These are phyloP conservation scores for Noccaea caerulescens DNA, from an alignment of 345 rosid genomes.

Conservation along the genomic window DNA sequence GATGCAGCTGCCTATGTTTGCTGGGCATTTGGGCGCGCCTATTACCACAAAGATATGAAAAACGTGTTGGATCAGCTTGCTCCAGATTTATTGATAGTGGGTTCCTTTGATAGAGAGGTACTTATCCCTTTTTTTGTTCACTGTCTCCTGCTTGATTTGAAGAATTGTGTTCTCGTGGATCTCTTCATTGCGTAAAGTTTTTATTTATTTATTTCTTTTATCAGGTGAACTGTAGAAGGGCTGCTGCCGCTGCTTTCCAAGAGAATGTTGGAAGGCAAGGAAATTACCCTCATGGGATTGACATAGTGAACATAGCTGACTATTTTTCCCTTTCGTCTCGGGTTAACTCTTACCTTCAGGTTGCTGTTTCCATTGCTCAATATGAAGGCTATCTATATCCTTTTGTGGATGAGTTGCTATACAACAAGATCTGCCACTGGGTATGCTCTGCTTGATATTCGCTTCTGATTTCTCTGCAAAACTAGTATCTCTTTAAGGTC, in stretches of 20 bases:
- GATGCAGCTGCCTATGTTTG: slow-evolving; percentile 99
- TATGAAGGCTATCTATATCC: slow-evolving; percentile 85
- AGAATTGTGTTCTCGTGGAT: slow-evolving; percentile 29
- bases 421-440: slow-evolving; percentile 93
- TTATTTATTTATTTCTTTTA: slow-evolving; percentile 26
- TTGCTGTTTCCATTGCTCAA: slow-evolving; percentile 78
- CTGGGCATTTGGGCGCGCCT: slow-evolving; percentile 99
- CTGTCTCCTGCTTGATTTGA: slow-evolving; percentile 12
- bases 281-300: slow-evolving; percentile 95
- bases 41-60: slow-evolving; percentile 85
- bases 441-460: slow-evolving; percentile 53
- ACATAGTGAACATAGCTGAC: slow-evolving; percentile 91
- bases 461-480: slow-evolving; percentile 5
- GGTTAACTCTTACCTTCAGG: slow-evolving; percentile 75
- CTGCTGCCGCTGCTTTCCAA: slow-evolving; percentile 98
- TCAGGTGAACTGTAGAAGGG: slow-evolving; percentile 98
- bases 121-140: slow-evolving; percentile 35
- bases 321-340: slow-evolving; percentile 97
- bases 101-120: slow-evolving; percentile 97
- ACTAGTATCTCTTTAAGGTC: not conserved
- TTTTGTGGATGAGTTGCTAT: slow-evolving; percentile 86
- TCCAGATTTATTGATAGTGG: slow-evolving; percentile 86
- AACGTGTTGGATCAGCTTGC: slow-evolving; percentile 79
- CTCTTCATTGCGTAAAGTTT: slow-evolving; percentile 26
- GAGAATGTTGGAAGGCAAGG: slow-evolving; percentile 99